Evolutionary conservation across 2,329 filamentous ascomycete genomes (phyloP).

Genomic region (Zymoseptoria tritici): DNA sequence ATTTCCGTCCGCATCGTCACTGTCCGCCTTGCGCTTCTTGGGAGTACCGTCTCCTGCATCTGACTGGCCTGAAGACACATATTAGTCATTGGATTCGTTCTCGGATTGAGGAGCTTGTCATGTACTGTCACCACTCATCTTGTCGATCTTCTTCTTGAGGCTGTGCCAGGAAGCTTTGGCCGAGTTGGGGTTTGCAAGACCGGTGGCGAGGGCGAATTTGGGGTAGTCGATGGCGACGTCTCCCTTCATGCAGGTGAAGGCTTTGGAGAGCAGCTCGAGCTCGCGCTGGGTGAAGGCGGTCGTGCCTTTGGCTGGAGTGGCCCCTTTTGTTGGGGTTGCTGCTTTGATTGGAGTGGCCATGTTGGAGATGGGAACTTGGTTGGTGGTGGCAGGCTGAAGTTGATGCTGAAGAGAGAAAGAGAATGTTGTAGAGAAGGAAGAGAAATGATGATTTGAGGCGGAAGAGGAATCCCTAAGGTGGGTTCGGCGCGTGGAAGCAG

Average conservation of each 20-base stretch:
- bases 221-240: slow-evolving; percentile 30
- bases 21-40: background rate
- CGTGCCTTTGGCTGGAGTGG: background rate
- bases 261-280: slow-evolving; percentile 13
- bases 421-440: background rate
- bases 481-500: background rate
- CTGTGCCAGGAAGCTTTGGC: slow-evolving; percentile 24
- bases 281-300: slow-evolving; percentile 14
- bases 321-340: background rate
- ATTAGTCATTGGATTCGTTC: background rate
- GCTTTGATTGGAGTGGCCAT: background rate
- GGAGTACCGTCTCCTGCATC: background rate
- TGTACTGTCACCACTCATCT: background rate
- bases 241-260: slow-evolving; percentile 11
- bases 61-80: background rate
- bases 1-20: background rate
- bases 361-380: too few relatives aligned
- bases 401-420: background rate
- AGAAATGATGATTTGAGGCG: background rate
- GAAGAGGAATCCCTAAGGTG: background rate
- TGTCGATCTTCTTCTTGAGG: slow-evolving; percentile 7
- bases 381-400: background rate
- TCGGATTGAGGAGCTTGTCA: background rate
- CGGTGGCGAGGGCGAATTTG: slow-evolving; percentile 30
- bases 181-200: slow-evolving; percentile 31